Evolutionary conservation across 352 stramenopile genomes (phyloP), one percentile per base, ranked within the genome.

Genomic region (Globisporangium canariense): DNA sequence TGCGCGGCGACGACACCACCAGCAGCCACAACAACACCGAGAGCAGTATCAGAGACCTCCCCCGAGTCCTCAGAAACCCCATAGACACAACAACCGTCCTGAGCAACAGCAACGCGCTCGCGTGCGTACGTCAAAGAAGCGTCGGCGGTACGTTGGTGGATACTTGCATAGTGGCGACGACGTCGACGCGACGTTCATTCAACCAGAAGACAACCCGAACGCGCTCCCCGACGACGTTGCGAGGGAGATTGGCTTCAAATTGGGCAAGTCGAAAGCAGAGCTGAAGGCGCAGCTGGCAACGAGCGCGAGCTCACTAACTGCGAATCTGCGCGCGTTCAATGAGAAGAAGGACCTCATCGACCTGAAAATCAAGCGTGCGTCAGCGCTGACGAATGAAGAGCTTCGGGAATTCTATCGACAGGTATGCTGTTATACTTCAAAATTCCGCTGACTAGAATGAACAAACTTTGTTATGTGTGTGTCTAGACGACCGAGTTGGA

Each of bases 211-310:
- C 34, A 82, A 94, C 38, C 71, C 86, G 20, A 69, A 74, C 30
- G 79, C 86, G 16, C 72, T 96, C 46, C 88, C 88, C 0, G 76
- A 94, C 0, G 88, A 96, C 66, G 81, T 96, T 2, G 69, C 76
- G 8, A 66, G 82, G 58, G 75, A 88, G 60, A 85, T 81, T 25
- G 65, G 79, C 8, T 76, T 94, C 45, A 75, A 71, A 34, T 43
- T 88, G 9, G 79, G 69, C 4, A 83, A 79, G 50, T 71, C 75
- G 0, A 76, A 77, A 32, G 66, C 61, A 0, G 75, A 81, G 25
- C 61, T 88, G 9, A 54, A 65, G 18, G 16, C 53, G 3, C 76
- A 86, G 41, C 60, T 86, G 2, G 50, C 77, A 20, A 60, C 41
- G 41, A 58, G 85, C 18, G 70, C 66, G 2, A 69, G 65, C 16